Conservation (phyloP, 805 yeast species). For the Candida chauliodis region DNA sequence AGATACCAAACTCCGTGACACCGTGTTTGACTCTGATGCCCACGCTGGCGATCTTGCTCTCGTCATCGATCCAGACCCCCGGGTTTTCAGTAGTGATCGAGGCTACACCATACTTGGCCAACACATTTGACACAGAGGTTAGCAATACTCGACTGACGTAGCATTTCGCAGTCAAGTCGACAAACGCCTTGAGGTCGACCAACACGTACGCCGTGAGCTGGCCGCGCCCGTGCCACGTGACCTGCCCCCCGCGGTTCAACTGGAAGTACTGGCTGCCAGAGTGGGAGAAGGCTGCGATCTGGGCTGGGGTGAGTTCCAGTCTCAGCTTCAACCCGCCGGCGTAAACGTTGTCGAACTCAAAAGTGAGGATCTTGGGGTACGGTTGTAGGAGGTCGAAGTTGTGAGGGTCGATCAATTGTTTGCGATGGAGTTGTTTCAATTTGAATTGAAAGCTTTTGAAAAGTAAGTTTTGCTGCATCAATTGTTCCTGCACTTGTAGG, state of each 20-base stretch:
- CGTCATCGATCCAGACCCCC: conserved; percentile 73
- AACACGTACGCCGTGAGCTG: conserved; percentile 85
- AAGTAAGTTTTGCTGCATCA: conserved; percentile 55
- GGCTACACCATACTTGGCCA: conserved; percentile 40
- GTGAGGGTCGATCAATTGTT: conserved; percentile 40
- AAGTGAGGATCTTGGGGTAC: conserved; percentile 68
- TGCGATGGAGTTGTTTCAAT: conserved; percentile 38
- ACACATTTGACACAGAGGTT: conserved; percentile 47
- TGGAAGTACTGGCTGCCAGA: conserved; percentile 66
- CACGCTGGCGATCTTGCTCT: conserved; percentile 75
- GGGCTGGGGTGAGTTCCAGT: conserved; percentile 34
- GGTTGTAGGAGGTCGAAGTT: conserved; percentile 44
- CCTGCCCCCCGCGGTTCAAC: conserved; percentile 89
- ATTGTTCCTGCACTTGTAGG: conserved; percentile 49
- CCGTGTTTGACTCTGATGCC: conserved; percentile 85
- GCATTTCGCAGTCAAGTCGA: conserved; percentile 55
- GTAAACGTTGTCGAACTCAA: conserved; percentile 81
- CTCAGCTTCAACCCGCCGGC: conserved; percentile 89
- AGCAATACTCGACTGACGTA: conserved; percentile 62
- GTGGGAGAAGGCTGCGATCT: conserved; percentile 22
- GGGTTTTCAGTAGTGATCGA: conserved; percentile 64
- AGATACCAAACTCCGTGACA: conserved; percentile 86
- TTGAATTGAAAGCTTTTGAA: conserved; percentile 52
- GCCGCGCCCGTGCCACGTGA: conserved; percentile 96
- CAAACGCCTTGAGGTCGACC: conserved; percentile 55